A percentile compares a stretch with the other conserved stretches of the same genome.
phyloP scores from a whole-genome alignment of 192 early-diverging fungal genomes.

The Coemansia sp. region DNA sequence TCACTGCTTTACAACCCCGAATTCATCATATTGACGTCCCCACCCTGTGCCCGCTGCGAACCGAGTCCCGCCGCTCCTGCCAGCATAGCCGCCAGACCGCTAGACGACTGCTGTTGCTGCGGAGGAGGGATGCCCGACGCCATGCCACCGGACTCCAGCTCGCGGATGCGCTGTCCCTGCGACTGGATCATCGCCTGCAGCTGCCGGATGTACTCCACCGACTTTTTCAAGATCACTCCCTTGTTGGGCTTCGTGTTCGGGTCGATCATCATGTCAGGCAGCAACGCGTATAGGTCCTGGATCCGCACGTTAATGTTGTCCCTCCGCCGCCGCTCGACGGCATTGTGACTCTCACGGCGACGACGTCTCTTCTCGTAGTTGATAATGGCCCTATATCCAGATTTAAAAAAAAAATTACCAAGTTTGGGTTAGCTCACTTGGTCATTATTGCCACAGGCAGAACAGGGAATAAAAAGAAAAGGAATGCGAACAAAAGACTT shows the following conservation, averaged over 20 bases:
- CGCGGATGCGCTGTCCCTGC: constrained; percentile 65
- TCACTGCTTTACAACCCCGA: constrained; percentile 23
- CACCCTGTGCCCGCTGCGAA: constrained; percentile 16
- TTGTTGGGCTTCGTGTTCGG: constrained; percentile 91
- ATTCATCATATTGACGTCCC: constrained; percentile 38
- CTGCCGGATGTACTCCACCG: constrained; percentile 91
- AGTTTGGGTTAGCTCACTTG: neutral
- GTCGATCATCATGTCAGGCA: constrained; percentile 80
- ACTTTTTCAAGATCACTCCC: constrained; percentile 90
- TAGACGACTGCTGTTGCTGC: constrained; percentile 50
- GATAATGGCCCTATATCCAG: constrained; percentile 18
- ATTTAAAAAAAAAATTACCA: neutral
- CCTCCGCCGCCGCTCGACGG: constrained; percentile 91
- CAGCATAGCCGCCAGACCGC: constrained; percentile 51
- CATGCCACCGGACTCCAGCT: constrained; percentile 66
- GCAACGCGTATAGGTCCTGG: constrained; percentile 80
- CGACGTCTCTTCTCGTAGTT: constrained; percentile 84
- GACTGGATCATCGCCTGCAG: constrained; percentile 67
- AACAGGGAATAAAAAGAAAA: neutral
- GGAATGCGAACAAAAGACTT: neutral
- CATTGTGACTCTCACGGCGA: constrained; percentile 96
- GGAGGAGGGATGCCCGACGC: constrained; percentile 17
- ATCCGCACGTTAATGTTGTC: constrained; percentile 99
- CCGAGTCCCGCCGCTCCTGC: constrained; percentile 37
- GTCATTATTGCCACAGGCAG: constrained; percentile 44